Base-by-base conservation (phyloP, 2,329 filamentous ascomycete species). In the Colletotrichum simmondsii region DNA sequence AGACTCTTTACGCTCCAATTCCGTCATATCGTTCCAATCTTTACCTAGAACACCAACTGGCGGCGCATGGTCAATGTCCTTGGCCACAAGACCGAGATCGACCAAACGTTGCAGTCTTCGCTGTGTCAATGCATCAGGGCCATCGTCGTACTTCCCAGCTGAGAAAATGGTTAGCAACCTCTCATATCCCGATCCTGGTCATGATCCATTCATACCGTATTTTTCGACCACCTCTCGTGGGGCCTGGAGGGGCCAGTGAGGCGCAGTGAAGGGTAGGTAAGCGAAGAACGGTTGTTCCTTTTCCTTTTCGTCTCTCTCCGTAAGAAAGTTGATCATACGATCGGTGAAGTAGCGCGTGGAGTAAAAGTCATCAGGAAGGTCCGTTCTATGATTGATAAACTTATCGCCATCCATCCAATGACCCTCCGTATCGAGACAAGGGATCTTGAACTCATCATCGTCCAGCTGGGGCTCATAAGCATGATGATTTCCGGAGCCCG, bases 221-320 rank as follows among this genome's bases (percentile, higher is more conserved):
- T 68, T 75, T 37, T 74, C 52, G n/a, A 73, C 57, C 19, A 63
- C 49, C 46, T 75, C 70, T 30, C 59, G 28, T 1, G 87, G 86
- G 0, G 86, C 86, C 74, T 89, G 87, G 3, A 89, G 79, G 0
- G 87, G 87, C 86, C 87, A 89, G 73, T 89, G 87, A 8, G 87
- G 87, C 0, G 87, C 87, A 1, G 86, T 87, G 77, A 87, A 89
- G 1, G 87, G 85, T 4, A 86, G 80, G 75, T 87, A 88, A 3
- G 80, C 86, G 75, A 88, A 88, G 79, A 88, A 88, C 0, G 86
- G 83, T 56, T 75, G 52, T 2, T 80, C 79, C 4, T 77, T 79
- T 3, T 80, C 79, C 4, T 77, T 79, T 16, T 81, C 77, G n/a
- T 83, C 80, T 79, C 84, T 82, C 46, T 84, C 82, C 24, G 78